Evolutionary conservation across 495 filamentous ascomycete genomes (phyloP), one percentile per base, ranked within the genome.

Genomic region (Penicillium lagena): DNA sequence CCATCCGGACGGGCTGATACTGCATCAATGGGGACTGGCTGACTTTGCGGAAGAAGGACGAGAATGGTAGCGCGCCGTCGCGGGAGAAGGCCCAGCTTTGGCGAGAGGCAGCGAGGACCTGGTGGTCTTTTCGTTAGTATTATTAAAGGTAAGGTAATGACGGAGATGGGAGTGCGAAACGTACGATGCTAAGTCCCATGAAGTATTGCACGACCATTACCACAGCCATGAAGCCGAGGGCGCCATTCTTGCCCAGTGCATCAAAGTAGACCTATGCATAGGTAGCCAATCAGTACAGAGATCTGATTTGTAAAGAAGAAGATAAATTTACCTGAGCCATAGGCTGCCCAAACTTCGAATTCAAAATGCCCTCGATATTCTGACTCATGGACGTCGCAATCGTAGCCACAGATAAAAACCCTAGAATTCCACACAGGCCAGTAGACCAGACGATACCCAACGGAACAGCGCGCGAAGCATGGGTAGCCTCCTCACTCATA

Each of bases 401-500:
- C 8, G 70, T 52, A 40, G 60, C 55, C 61, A 84, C 51, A 11
- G 74, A 70, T 71, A 85, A 67, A 39, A 85, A 66, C 0, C 72
- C 82, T 7, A 86, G 43, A 29, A 71, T 51, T 2, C 66, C 66
- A 44, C 67, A 70, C 42, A 62, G 41, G 2, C 63, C 69, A 7
- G 61, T 40, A 1, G 66, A 70, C 35, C 58, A 55, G 12, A 84
- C 60, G 35, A 83, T 84, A 3, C 81, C 80, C 44, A 79, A 58
- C 0, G 82, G 81, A 8, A 84, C 80, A 7, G 81, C 80, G 29
- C 68, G 74, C 0, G 77, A 66, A 10, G 81, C 81, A 62, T 85
- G 81, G 7, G 72, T 66, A 7, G 80, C 80, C 51, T 86, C 82
- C 54, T 85, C 82, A 34, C 68, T 75, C 71, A 83, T 83, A 56